These are phyloP conservation scores for Zoysia japonica DNA, from an alignment of 176 grass and related monocot genomes.

Conservation along the genomic window DNA sequence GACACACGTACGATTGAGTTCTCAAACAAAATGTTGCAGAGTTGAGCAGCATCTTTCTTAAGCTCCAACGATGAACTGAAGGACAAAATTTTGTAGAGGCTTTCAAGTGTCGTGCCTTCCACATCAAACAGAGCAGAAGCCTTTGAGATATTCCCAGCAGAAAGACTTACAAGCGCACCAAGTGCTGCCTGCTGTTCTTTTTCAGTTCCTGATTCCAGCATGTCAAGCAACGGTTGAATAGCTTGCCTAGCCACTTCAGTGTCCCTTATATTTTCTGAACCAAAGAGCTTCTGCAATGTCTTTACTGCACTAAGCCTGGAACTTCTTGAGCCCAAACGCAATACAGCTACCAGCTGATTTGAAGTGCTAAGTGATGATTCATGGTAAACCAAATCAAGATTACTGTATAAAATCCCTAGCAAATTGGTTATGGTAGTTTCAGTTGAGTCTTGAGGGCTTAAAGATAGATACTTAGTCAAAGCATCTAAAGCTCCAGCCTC, in stretches of 20 bases:
- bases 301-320: conserved; percentile 84
- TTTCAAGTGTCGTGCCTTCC: conserved; percentile 78
- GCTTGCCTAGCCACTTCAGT: conserved; percentile 92
- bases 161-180: conserved; percentile 80
- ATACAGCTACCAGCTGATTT: conserved; percentile 89
- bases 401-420: conserved; percentile 77
- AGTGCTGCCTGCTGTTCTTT: conserved; percentile 86
- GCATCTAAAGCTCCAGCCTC: conserved; percentile 86
- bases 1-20: conserved; percentile 65
- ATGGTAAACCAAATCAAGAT: conserved; percentile 78
- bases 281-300: conserved; percentile 86
- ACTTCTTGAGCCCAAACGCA: conserved; percentile 90
- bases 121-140: conserved; percentile 84
- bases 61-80: conserved; percentile 73
- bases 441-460: conserved; percentile 89
- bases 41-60: conserved; percentile 91
- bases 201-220: conserved; percentile 92
- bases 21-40: conserved; percentile 91
- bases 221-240: conserved; percentile 90
- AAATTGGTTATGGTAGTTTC: conserved; percentile 90
- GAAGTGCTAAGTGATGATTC: conserved; percentile 85
- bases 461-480: conserved; percentile 94
- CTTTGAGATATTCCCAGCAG: conserved; percentile 70
- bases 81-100: conserved; percentile 85
- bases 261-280: conserved; percentile 85